Evolutionary conservation across 306 rosid species (phyloP), one percentile per base, ranked within the genome.

Genomic region (Malus fusca): DNA sequence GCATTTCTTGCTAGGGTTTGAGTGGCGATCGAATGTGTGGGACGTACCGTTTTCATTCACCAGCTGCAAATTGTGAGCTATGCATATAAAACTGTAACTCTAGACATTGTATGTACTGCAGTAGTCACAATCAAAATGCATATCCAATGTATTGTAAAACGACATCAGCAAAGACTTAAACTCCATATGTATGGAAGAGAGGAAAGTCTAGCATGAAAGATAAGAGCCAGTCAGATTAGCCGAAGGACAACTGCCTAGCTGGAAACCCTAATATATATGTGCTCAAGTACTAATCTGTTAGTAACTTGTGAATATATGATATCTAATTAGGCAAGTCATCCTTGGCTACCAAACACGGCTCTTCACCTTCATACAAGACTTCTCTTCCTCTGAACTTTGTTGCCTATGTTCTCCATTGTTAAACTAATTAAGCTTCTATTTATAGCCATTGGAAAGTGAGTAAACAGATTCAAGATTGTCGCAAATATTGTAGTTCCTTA

Each of bases 361-460:
- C 87, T 87, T 83, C 62, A 85, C 88, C 91, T 87, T 83, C 91
- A 89, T 78, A 80, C 91, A 73, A 87, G 85, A 56, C 91, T 73
- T 69, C 85, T 85, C 87, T 87, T 84, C 82, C 80, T 78, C 48
- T 53, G 8, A 68, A n/a, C 23, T 64, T 11, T 44, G 22, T 40
- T 56, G 22, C 35, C 28, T 22, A 51, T 48, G 19, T 18, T 51
- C 65, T 74, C 46, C 51, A 51, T 6, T 37, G 66, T 14, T n/a
- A 28, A 58, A 56, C 71, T 59, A 19, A 59, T 55, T 37, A 37
- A 37, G 42, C 78, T 81, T 55, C 13, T 74, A 76, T 85, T 81
- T 81, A 90, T 90, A 86, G 83, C 64, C 80, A 42, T 66, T 48
- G 28, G 18, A 44, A 70, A 51, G n/a, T 17, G 19, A 25, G 3